Evolutionary conservation across 1,284 basidiomycete genomes (phyloP).

Genomic region (Xanthoconium separans): DNA sequence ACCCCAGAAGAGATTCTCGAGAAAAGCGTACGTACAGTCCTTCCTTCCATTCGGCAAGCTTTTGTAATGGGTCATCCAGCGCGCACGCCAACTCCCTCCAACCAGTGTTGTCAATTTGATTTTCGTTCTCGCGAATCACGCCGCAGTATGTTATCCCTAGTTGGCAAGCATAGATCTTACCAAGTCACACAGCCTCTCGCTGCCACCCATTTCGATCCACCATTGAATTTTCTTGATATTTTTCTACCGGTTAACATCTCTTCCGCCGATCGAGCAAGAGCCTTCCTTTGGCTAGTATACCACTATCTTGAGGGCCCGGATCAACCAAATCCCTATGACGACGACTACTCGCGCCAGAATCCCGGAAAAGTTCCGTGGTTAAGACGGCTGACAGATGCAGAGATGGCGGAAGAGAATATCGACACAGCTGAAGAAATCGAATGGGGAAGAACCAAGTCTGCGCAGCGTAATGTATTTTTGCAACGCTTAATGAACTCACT

Average conservation of each 20-base stretch:
- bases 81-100: slow-evolving; percentile 60
- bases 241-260: slow-evolving; percentile 74
- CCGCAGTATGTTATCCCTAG: slow-evolving; percentile 47
- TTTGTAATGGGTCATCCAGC: slow-evolving; percentile 37
- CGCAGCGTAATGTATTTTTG: slow-evolving; percentile 60
- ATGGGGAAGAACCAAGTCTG: slow-evolving; percentile 68
- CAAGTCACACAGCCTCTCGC: slow-evolving; percentile 57
- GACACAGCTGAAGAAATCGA: slow-evolving; percentile 66
- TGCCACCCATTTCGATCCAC: slow-evolving; percentile 69
- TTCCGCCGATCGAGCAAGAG: slow-evolving; percentile 67
- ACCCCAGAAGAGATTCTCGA: slow-evolving; percentile 70
- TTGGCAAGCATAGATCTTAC: neutral
- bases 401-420: slow-evolving; percentile 60
- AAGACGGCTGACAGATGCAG: slow-evolving; percentile 45
- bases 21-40: slow-evolving; percentile 48
- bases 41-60: neutral
- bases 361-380: slow-evolving; percentile 58
- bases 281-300: slow-evolving; percentile 79
- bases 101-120: slow-evolving; percentile 71
- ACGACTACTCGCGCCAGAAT: slow-evolving; percentile 49
- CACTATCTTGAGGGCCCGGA: slow-evolving; percentile 69
- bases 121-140: slow-evolving; percentile 70
- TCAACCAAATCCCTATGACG: slow-evolving; percentile 64
- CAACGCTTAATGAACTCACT: slow-evolving; percentile 52
- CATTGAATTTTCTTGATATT: slow-evolving; percentile 76